phyloP scores from a whole-genome alignment of 2,329 filamentous ascomycete genomes.

The Verticillium nubilum region DNA sequence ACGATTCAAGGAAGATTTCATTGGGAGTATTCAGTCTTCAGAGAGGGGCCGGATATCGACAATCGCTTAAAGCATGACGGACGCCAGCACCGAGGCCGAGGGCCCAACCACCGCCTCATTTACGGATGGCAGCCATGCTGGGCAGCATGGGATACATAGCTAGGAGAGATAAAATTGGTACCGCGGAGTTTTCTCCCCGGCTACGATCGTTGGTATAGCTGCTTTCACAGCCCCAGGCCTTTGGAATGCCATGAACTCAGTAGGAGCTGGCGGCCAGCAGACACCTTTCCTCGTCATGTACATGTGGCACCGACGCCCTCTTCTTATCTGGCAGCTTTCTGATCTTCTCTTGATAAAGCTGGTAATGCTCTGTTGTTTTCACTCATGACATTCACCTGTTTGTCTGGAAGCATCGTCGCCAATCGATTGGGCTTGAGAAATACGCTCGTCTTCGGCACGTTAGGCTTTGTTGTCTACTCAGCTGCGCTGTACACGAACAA shows the following conservation, averaged over 20 bases:
- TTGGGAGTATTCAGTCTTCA: too few species aligned
- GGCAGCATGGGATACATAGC: not conserved
- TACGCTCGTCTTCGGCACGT: conserved; percentile 26
- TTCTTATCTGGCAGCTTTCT: too few species aligned
- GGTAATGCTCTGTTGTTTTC: conserved; percentile 29
- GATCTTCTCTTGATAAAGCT: too few species aligned
- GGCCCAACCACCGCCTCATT: not conserved
- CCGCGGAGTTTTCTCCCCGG: conserved; percentile 21
- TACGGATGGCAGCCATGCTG: not conserved
- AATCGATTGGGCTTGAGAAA: conserved; percentile 25
- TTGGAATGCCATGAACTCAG: conserved; percentile 24
- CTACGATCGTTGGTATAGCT: conserved; percentile 17
- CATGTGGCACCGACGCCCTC: not conserved
- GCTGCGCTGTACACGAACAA: conserved; percentile 31
- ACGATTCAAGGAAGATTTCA: not conserved
- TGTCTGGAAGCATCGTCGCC: conserved; percentile 24
- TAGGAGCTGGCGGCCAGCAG: conserved; percentile 21
- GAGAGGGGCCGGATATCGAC: too few species aligned
- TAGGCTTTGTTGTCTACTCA: conserved; percentile 28
- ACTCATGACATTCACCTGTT: conserved; percentile 27
- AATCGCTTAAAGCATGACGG: not conserved
- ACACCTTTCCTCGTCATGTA: conserved; percentile 23
- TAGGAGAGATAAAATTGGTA: conserved; percentile 14
- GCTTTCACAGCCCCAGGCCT: conserved; percentile 22
- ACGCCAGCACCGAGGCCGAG: not conserved